Evolutionary conservation across 2,329 filamentous ascomycete species (phyloP), one percentile per base, ranked within the genome.

Genomic region (Camillea tinctor): DNA sequence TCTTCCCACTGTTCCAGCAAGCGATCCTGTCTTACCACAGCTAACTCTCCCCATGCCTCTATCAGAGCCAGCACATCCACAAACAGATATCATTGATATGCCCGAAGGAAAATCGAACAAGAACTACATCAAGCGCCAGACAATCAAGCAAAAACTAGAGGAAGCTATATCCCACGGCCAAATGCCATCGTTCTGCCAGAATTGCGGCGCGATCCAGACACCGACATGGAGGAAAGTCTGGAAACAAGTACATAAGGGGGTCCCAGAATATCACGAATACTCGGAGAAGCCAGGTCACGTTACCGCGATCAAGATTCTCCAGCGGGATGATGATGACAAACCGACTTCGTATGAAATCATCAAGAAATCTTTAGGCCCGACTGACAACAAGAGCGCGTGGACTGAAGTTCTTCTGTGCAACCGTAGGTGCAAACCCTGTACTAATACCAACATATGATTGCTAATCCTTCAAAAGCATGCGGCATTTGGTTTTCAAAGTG

Each of bases 211-310:
- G 6, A 96, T 99, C 59, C 91, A 98, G 69, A 99, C 95, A 0
- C 92, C 94, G 0, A 97, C 94, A 0, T 99, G 95, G 95, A 88
- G 95, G 61, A 95, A 94, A 71, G 92, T 95, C 13, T 97, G 90
- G 83, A 87, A 88, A n/a, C 92, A 92, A 69, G 82, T 91, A 7
- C 82, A 88, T 52, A 79, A 85, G 17, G 93, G 92, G 1, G 82
- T 83, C 30, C 92, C 92, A 0, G 82, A 84, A 2, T 85, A 88
- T 61, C 82, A 91, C 52, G 86, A 92, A 60, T 86, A 89, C 57
- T 91, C 88, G 0, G 87, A 90, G 60, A 88, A 89, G 68, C 88
- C 89, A 52, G 89, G 90, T 1, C 83, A 84, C 54, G 85, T 93
- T 52, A 89, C 92, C 19, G 91, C 89, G 21, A 88, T 96, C 69